Base-by-base conservation (phyloP, 1,139 yeast genomes). In the Hemisphaericaspora xylofermentans region DNA sequence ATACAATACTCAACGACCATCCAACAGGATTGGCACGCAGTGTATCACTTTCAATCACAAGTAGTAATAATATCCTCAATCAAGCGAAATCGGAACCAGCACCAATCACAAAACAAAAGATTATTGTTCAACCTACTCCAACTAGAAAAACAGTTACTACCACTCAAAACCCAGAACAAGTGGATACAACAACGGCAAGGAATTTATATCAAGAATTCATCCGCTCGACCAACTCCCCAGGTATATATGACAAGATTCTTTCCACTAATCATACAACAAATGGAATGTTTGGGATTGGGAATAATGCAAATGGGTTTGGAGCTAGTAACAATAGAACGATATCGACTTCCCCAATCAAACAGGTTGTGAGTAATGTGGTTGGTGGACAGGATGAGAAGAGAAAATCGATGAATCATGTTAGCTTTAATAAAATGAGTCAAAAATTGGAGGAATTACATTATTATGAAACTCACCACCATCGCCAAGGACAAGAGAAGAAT, bases 331-430 rank as follows among this genome's bases (percentile, higher is more conserved):
- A n/a, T n/a, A n/a, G n/a, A n/a, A n/a, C 44, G 24, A 37, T 43
- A 38, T 39, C 43, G 4, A 32, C 52, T 12, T 52, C 56, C 7
- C 56, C 56, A 21, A 46, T 50, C 10, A 51, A 41, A 37, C 35
- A 34, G n/a, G n/a, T n/a, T n/a, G n/a, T n/a, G n/a, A n/a, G n/a
- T n/a, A n/a, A n/a, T n/a, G n/a, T n/a, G n/a, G n/a, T n/a, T n/a
- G n/a, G n/a, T n/a, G n/a, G n/a, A n/a, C n/a, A n/a, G n/a, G 35
- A 28, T 13, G 38, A 39, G 6, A 43, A 43, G 4, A 43, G 40
- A 39, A 49, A 49, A 31, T 46, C 50, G 17, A 57, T 58, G 36
- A 66, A 65, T 47, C 60, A 64, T 45, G 56, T 69, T 36, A 71
- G 69, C 43, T 61, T 68, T 33, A 61, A 57, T 38, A 60, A 56